Conservation (phyloP, 2,329 filamentous ascomycete genomes). For the Calonectria henricotiae region DNA sequence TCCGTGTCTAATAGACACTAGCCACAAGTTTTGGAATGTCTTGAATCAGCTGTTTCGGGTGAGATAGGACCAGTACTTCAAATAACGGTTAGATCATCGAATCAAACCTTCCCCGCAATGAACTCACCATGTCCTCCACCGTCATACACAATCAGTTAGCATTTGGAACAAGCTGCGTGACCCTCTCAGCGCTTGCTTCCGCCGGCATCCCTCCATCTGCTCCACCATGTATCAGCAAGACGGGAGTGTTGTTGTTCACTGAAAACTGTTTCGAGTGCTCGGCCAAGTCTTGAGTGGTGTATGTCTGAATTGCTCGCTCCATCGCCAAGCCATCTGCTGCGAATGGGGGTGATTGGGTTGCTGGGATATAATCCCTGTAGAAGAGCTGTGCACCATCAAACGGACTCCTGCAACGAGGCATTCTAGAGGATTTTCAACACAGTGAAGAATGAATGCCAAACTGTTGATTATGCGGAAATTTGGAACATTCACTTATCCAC, state of each 20-base stretch:
- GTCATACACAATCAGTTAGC: neutral
- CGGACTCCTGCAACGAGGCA: neutral
- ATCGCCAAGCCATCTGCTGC: neutral
- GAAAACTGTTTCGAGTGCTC: neutral
- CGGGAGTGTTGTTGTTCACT: neutral
- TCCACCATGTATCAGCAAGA: neutral
- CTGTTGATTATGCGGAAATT: no score
- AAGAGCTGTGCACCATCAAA: constrained; percentile 16
- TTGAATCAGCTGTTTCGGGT: neutral
- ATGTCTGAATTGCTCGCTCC: constrained; percentile 1
- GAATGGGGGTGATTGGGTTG: neutral
- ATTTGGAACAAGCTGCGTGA: neutral
- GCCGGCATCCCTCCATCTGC: neutral
- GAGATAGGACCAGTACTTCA: neutral
- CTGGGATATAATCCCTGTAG: neutral
- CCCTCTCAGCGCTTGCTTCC: neutral
- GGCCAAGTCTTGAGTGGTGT: neutral
- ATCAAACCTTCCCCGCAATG: neutral
- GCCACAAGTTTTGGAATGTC: neutral
- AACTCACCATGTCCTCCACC: constrained; percentile 8
- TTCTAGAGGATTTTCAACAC: neutral
- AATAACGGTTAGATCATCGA: neutral
- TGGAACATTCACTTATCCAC: no score
- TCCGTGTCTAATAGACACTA: neutral
- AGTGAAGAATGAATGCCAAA: no score